phyloP scores from a whole-genome alignment of 2,329 filamentous ascomycete genomes.

The Pseudogymnoascus sp. region DNA sequence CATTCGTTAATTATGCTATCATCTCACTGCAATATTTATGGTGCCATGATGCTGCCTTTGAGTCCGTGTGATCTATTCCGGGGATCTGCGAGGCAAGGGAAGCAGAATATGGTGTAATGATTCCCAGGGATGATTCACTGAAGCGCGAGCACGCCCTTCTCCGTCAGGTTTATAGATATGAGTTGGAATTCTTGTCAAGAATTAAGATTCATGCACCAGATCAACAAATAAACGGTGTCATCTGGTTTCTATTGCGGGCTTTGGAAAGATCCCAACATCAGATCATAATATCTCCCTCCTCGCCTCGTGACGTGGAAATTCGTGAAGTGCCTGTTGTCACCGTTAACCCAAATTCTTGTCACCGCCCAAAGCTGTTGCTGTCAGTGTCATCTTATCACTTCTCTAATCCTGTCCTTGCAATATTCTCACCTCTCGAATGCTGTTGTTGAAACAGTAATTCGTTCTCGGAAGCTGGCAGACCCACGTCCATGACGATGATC shows the following conservation, averaged over 20 bases:
- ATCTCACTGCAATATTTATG: too few relatives aligned
- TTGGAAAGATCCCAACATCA: neutral
- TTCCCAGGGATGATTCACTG: too few relatives aligned
- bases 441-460: neutral
- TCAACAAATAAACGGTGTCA: neutral
- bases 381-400: too few relatives aligned
- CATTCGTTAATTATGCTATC: too few relatives aligned
- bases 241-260: neutral
- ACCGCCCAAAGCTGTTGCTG: neutral
- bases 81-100: too few relatives aligned
- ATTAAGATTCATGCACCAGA: neutral
- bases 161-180: neutral
- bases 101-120: too few relatives aligned
- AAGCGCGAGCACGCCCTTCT: neutral
- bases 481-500: too few relatives aligned
- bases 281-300: neutral
- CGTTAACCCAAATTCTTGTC: neutral
- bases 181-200: neutral
- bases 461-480: too few relatives aligned
- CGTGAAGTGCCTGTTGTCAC: neutral
- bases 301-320: too few relatives aligned
- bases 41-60: too few relatives aligned
- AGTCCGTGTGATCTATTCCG: too few relatives aligned
- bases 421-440: neutral
- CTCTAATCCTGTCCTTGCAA: neutral